phyloP scores from a whole-genome alignment of 2,329 filamentous ascomycete genomes.

The Fusarium keratoplasticum region DNA sequence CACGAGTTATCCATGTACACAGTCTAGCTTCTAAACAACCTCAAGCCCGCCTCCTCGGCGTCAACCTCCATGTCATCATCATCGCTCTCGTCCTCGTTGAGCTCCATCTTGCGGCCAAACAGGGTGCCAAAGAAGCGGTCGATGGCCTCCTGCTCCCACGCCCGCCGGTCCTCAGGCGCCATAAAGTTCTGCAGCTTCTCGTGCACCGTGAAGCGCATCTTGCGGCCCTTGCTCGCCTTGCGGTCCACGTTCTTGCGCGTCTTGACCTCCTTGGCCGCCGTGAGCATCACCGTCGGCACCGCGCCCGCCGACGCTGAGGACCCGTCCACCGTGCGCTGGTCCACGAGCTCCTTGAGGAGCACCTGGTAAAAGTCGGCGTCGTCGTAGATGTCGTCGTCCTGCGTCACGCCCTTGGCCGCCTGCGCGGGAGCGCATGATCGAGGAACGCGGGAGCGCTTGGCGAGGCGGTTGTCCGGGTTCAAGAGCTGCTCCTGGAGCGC shows the following conservation, averaged over 20 bases:
- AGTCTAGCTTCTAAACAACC: slow-evolving; percentile 61
- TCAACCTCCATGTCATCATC: slow-evolving; percentile 65
- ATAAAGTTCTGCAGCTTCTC: slow-evolving; percentile 99
- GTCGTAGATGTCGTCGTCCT: slow-evolving; percentile 80
- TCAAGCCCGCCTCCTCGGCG: slow-evolving; percentile 65
- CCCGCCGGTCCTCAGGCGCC: slow-evolving; percentile 85
- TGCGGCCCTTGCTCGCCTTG: slow-evolving; percentile 93
- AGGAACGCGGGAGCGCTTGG: slow-evolving; percentile 76
- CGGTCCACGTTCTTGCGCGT: slow-evolving; percentile 88
- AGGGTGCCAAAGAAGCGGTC: slow-evolving; percentile 81
- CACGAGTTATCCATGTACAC: slow-evolving; percentile 24
- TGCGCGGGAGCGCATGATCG: slow-evolving; percentile 83
- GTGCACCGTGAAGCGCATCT: slow-evolving; percentile 93
- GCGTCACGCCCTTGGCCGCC: slow-evolving; percentile 64
- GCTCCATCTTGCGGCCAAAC: slow-evolving; percentile 75
- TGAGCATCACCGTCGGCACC: slow-evolving; percentile 70
- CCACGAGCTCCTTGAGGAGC: slow-evolving; percentile 91
- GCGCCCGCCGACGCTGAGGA: slow-evolving; percentile 59
- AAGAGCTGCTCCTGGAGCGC: slow-evolving; percentile 77
- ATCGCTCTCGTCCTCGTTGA: slow-evolving; percentile 69
- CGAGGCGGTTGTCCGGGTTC: slow-evolving; percentile 70
- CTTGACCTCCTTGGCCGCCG: slow-evolving; percentile 80
- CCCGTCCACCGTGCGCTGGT: slow-evolving; percentile 82
- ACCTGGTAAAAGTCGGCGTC: slow-evolving; percentile 96
- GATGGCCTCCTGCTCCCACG: slow-evolving; percentile 84